phyloP scores from a whole-genome alignment of 2,329 filamentous ascomycete species.

The Colletotrichum gloeosporioides region DNA sequence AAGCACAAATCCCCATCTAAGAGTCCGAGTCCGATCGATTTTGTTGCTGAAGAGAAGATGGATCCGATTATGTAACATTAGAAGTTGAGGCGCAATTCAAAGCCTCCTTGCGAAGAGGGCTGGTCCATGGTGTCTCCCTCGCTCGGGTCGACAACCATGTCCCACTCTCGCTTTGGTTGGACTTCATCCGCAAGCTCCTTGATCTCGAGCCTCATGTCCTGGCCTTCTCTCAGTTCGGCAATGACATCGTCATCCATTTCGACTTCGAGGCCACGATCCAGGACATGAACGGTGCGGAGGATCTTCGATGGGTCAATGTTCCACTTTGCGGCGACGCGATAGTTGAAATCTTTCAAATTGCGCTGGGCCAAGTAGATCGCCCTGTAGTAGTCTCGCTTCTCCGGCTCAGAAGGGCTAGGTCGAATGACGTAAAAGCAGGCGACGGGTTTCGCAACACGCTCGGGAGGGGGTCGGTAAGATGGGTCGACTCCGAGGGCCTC shows the following conservation, averaged over 20 bases:
- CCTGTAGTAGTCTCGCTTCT: constrained; percentile 71
- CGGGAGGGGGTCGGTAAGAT: constrained; percentile 79
- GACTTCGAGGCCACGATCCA: constrained; percentile 78
- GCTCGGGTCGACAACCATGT: constrained; percentile 62
- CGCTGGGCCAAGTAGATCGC: constrained; percentile 86
- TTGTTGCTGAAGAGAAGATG: constrained; percentile 9
- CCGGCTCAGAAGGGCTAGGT: constrained; percentile 53
- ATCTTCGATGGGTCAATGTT: constrained; percentile 77
- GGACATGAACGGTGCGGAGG: constrained; percentile 73
- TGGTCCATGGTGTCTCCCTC: constrained; percentile 40
- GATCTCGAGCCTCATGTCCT: constrained; percentile 85
- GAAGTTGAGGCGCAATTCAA: constrained; percentile 53
- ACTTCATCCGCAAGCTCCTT: constrained; percentile 43
- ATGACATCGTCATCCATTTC: constrained; percentile 92
- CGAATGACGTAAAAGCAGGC: constrained; percentile 87
- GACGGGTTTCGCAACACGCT: constrained; percentile 73
- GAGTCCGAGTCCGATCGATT: constrained; percentile 1
- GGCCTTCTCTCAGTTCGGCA: constrained; percentile 82
- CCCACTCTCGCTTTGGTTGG: constrained; percentile 63
- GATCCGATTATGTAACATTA: constrained; percentile 31
- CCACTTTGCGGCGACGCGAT: constrained; percentile 79
- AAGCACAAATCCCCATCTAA: background rate
- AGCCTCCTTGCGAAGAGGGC: constrained; percentile 35
- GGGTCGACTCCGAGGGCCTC: constrained; percentile 91
- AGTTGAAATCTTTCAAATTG: constrained; percentile 75